These are phyloP conservation scores for Cicer yamashitae DNA, from an alignment of 306 rosid species.

Conservation along the genomic window DNA sequence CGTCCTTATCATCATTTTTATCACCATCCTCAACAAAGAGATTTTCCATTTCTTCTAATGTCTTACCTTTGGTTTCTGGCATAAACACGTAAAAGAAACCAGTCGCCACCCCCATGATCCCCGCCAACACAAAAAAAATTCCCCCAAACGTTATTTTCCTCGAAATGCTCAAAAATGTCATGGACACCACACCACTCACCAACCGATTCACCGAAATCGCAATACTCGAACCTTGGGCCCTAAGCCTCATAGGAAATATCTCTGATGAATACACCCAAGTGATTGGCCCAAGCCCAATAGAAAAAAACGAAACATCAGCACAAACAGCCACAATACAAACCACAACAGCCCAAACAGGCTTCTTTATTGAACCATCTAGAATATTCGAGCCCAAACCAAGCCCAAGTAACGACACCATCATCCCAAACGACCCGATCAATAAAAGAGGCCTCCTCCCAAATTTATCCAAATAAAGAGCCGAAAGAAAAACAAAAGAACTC, in stretches of 20 bases:
- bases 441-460: constrained; percentile 73
- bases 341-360: constrained; percentile 66
- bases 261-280: constrained; percentile 84
- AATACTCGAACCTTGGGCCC: constrained; percentile 84
- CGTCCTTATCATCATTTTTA: neutral
- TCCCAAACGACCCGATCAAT: constrained; percentile 67
- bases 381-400: constrained; percentile 70
- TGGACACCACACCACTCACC: constrained; percentile 74
- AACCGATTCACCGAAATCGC: constrained; percentile 76
- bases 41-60: constrained; percentile 49
- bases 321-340: constrained; percentile 65
- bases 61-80: constrained; percentile 64
- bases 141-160: constrained; percentile 68
- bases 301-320: constrained; percentile 66
- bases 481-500: constrained; percentile 58
- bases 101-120: constrained; percentile 63
- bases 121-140: constrained; percentile 59
- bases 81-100: constrained; percentile 53
- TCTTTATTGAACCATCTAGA: constrained; percentile 37
- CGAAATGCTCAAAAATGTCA: constrained; percentile 68
- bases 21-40: constrained; percentile 38
- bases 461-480: constrained; percentile 68
- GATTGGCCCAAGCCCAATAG: constrained; percentile 88
- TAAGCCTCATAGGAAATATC: constrained; percentile 62
- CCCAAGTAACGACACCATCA: constrained; percentile 62